Evolutionary conservation across 805 yeast genomes (phyloP).

Genomic region (Starmerella apis): DNA sequence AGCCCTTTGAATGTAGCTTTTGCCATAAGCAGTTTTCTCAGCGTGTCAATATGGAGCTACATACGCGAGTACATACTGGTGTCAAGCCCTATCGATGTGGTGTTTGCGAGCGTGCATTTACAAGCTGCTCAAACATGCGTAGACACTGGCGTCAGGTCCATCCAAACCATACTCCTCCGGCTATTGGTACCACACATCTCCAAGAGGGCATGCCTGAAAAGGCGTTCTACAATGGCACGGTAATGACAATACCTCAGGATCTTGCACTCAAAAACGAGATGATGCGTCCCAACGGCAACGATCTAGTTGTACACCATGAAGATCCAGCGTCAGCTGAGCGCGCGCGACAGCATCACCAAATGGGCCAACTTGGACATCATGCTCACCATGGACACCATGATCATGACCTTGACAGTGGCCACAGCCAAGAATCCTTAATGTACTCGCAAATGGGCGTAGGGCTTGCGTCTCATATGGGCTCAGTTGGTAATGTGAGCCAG

Average conservation of each 20-base stretch:
- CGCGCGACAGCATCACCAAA: conserved; percentile 4
- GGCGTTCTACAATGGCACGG: conserved; percentile 12
- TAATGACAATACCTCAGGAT: neutral
- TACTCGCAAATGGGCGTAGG: conserved; percentile 7
- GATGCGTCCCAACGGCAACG: neutral
- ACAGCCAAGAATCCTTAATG: conserved; percentile 3
- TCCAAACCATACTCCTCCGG: conserved; percentile 22
- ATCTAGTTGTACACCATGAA: conserved; percentile 5
- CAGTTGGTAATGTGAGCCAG: neutral
- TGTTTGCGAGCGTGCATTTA: conserved; percentile 38
- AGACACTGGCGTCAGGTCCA: conserved; percentile 25
- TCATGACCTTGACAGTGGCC: conserved; percentile 3
- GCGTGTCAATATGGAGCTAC: conserved; percentile 80
- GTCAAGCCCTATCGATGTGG: conserved; percentile 77
- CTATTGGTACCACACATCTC: conserved; percentile 19
- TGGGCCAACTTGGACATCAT: conserved; percentile 1
- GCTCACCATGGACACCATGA: neutral
- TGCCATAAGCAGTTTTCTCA: conserved; percentile 75
- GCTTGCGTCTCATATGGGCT: conserved; percentile 3
- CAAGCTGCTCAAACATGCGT: conserved; percentile 25
- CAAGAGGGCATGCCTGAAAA: conserved; percentile 23
- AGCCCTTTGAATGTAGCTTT: conserved; percentile 70
- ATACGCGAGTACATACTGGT: conserved; percentile 76
- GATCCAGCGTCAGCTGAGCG: conserved; percentile 2
- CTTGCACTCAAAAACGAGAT: neutral